Conservation (phyloP, 2,329 filamentous ascomycete species). For the Fusarium humuli region DNA sequence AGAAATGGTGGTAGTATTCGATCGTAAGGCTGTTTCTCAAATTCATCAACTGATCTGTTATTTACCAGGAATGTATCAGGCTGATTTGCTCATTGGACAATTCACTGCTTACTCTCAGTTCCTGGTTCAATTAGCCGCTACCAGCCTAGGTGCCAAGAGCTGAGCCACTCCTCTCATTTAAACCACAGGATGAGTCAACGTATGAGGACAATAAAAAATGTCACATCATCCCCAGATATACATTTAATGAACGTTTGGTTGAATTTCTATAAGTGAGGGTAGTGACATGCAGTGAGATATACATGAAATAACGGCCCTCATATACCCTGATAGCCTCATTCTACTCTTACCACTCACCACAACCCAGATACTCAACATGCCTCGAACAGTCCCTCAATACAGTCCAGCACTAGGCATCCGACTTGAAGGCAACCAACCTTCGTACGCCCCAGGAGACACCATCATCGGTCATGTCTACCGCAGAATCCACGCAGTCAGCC, state of each 20-base stretch:
- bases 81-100: neutral
- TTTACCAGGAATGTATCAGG: neutral
- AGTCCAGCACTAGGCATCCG: conserved; percentile 23
- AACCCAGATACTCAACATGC: conserved; percentile 1
- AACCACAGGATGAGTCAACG: neutral
- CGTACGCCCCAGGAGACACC: conserved; percentile 44
- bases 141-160: neutral
- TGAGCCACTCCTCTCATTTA: neutral
- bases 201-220: neutral
- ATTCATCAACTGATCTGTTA: neutral
- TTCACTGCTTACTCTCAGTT: neutral
- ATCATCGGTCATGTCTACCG: conserved; percentile 46
- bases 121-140: neutral
- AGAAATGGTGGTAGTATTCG: neutral
- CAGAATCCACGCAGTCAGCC: conserved; percentile 39
- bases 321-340: neutral
- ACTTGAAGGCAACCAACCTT: neutral
- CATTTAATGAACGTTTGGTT: neutral
- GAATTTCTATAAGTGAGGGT: neutral
- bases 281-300: neutral
- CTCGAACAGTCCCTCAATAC: neutral
- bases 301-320: neutral
- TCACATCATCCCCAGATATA: neutral
- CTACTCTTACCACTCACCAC: too few relatives aligned
- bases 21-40: neutral